Percentiles rank a stretch among this genome's conserved stretches.
Conservation (phyloP, 257 asterid genomes). For the Solanum dulcamara region DNA sequence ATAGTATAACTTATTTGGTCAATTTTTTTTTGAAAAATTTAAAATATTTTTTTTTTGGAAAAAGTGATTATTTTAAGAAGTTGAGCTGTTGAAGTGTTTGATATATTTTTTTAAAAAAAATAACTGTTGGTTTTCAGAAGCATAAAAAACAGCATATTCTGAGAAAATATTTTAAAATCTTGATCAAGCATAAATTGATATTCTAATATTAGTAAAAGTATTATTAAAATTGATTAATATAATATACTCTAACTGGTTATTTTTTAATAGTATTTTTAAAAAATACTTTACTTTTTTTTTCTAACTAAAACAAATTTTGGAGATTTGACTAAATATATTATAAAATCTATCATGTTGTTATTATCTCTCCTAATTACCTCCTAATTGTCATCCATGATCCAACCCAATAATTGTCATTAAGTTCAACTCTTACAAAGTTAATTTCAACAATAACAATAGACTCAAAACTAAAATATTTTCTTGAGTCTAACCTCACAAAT, state of each 20-base stretch:
- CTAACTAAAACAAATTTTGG: not conserved
- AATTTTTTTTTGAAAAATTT: not conserved
- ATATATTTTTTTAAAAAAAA: not conserved
- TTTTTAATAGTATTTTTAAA: not conserved
- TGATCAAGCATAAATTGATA: not conserved
- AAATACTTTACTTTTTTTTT: not conserved
- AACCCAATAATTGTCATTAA: not conserved
- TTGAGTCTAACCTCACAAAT: not conserved
- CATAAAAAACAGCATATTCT: not conserved
- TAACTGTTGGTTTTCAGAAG: not conserved
- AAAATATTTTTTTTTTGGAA: not conserved
- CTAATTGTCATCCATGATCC: not conserved
- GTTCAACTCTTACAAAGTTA: not conserved
- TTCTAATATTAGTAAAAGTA: too few species aligned
- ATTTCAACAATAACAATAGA: not conserved
- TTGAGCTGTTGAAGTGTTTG: not conserved
- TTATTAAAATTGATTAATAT: not conserved
- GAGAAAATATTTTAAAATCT: not conserved
- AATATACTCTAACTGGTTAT: not conserved
- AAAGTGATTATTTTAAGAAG: not conserved
- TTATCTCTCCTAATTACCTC: not conserved
- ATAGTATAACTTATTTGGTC: not conserved
- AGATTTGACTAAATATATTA: not conserved
- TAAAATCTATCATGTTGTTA: not conserved
- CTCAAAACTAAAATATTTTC: not conserved